phyloP scores from a whole-genome alignment of 2,329 filamentous ascomycete genomes.

The Verruconis gallopava region DNA sequence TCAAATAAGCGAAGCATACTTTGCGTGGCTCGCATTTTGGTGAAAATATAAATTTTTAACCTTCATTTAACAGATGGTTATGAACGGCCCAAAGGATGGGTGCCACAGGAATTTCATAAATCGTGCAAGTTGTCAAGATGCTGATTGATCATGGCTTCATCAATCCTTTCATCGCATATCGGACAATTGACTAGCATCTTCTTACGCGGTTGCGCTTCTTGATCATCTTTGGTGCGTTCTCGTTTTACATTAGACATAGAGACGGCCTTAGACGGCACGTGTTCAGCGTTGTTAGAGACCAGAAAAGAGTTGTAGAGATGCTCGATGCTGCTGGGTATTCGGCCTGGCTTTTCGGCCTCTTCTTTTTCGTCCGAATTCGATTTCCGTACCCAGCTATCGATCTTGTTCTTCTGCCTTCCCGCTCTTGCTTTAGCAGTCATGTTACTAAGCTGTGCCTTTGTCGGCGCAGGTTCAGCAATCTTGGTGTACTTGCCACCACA shows the following conservation, averaged over 20 bases:
- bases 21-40: too few species aligned
- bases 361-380: slow-evolving; percentile 11
- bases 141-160: slow-evolving; percentile 24
- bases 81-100: too few species aligned
- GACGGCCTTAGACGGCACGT: not conserved
- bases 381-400: slow-evolving; percentile 27
- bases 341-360: not conserved
- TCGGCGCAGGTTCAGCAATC: slow-evolving; percentile 28
- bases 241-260: slow-evolving; percentile 4
- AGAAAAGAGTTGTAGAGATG: too few species aligned
- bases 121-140: slow-evolving; percentile 24
- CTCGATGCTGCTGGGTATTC: too few species aligned
- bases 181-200: slow-evolving; percentile 24
- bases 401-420: slow-evolving; percentile 31
- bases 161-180: slow-evolving; percentile 22
- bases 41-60: too few species aligned
- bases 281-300: not conserved
- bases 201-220: slow-evolving; percentile 1
- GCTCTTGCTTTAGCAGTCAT: slow-evolving; percentile 28
- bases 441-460: slow-evolving; percentile 27
- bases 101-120: too few species aligned
- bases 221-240: slow-evolving; percentile 9
- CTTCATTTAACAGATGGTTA: too few species aligned
- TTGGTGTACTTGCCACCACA: slow-evolving; percentile 31
- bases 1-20: too few species aligned